Evolutionary conservation across 345 rosid species (phyloP).

Genomic region (Excoecaria cochinchinensis): DNA sequence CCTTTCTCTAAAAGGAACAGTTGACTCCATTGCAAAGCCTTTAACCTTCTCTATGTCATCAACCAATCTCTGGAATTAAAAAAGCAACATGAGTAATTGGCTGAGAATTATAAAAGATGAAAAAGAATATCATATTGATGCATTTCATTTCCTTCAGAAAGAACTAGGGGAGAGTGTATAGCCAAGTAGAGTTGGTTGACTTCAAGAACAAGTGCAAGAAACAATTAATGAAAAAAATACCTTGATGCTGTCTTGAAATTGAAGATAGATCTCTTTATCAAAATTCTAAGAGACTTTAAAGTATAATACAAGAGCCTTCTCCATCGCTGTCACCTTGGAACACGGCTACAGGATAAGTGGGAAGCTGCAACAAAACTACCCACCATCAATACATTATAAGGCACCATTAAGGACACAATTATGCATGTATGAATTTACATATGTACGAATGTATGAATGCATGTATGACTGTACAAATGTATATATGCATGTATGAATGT

Average conservation of each 20-base stretch:
- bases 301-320: slow-evolving; percentile 76
- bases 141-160: not conserved
- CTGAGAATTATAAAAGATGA: not conserved
- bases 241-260: slow-evolving; percentile 68
- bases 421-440: too few species aligned
- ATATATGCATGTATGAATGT: too few species aligned
- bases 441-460: too few species aligned
- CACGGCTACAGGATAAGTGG: slow-evolving; percentile 68
- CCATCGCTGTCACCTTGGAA: slow-evolving; percentile 62
- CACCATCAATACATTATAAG: not conserved
- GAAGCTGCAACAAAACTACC: slow-evolving; percentile 42
- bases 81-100: slow-evolving; percentile 5
- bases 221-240: slow-evolving; percentile 25
- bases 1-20: slow-evolving; percentile 74
- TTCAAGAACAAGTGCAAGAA: not conserved
- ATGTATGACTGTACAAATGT: too few species aligned
- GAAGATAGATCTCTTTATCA: slow-evolving; percentile 52
- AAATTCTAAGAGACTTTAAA: slow-evolving; percentile 58
- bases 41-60: slow-evolving; percentile 65
- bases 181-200: too few species aligned
- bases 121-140: not conserved
- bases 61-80: slow-evolving; percentile 53
- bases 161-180: not conserved
- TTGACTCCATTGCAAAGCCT: slow-evolving; percentile 60
- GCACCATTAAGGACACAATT: not conserved